Conservation (phyloP, 2,329 filamentous ascomycete genomes). For the Apiospora koreana region DNA sequence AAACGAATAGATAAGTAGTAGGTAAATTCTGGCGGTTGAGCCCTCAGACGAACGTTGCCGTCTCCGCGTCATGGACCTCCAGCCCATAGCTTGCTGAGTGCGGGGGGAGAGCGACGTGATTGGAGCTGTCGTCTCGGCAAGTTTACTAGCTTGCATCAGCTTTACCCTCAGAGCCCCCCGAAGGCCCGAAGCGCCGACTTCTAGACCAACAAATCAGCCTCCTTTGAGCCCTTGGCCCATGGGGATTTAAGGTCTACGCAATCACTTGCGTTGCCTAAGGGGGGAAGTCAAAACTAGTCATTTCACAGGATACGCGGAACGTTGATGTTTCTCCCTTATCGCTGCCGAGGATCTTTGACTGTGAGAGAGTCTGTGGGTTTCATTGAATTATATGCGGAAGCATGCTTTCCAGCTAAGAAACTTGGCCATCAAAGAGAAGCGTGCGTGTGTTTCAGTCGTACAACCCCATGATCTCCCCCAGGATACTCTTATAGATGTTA, state of each 20-base stretch:
- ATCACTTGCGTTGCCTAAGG: conserved; percentile 3
- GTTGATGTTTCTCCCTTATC: background rate
- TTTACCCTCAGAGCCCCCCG: background rate
- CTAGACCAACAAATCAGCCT: background rate
- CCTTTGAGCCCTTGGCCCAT: background rate
- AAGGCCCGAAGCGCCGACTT: background rate
- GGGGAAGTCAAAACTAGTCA: background rate
- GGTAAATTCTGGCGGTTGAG: background rate
- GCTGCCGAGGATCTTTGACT: background rate
- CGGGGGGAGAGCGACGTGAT: background rate
- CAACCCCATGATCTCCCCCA: conserved; percentile 50
- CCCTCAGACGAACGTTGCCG: conserved; percentile 6
- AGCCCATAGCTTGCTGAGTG: background rate
- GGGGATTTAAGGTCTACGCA: background rate
- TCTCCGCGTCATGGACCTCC: conserved; percentile 3
- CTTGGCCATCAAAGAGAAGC: background rate
- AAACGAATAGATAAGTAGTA: background rate
- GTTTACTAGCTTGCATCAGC: background rate
- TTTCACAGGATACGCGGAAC: background rate
- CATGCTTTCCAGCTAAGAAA: background rate
- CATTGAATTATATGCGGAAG: background rate
- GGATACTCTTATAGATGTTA: conserved; percentile 46
- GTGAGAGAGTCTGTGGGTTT: background rate
- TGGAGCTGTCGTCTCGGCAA: background rate
- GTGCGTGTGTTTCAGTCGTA: conserved; percentile 30